Percentiles rank a stretch among this genome's conserved stretches.
Conservation (phyloP, 2,329 filamentous ascomycete genomes). For the Colletotrichum sp. region DNA sequence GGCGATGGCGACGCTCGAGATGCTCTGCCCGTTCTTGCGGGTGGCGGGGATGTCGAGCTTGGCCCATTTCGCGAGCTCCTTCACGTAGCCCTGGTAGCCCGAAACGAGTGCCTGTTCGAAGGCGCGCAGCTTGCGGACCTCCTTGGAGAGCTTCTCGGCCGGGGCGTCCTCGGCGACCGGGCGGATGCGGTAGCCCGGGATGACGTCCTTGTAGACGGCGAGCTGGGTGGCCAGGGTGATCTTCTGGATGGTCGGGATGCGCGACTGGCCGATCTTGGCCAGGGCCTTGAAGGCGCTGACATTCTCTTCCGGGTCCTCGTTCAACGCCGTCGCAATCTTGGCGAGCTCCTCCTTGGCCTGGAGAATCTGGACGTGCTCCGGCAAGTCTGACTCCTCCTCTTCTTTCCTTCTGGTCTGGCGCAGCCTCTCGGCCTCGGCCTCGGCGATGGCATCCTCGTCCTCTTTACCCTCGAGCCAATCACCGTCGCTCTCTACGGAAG, state of each 20-base stretch:
- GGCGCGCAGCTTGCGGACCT: slow-evolving; percentile 79
- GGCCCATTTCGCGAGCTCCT: slow-evolving; percentile 72
- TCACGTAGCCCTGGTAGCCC: slow-evolving; percentile 85
- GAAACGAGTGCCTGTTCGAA: slow-evolving; percentile 89
- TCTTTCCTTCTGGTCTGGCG: slow-evolving; percentile 47
- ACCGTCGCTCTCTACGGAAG: slow-evolving; percentile 61
- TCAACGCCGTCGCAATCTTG: slow-evolving; percentile 78
- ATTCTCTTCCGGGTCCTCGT: slow-evolving; percentile 93
- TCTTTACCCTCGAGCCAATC: slow-evolving; percentile 69
- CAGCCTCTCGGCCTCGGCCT: slow-evolving; percentile 35
- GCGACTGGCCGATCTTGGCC: slow-evolving; percentile 73
- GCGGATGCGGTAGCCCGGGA: slow-evolving; percentile 94
- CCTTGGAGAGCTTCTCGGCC: slow-evolving; percentile 85
- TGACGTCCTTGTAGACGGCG: slow-evolving; percentile 92
- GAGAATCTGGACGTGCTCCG: slow-evolving; percentile 79
- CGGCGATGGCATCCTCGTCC: slow-evolving; percentile 60
- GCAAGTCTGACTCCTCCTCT: slow-evolving; percentile 64
- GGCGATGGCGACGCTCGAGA: slow-evolving; percentile 79
- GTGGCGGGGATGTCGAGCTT: slow-evolving; percentile 54
- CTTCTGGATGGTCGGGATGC: slow-evolving; percentile 79
- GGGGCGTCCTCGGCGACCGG: slow-evolving; percentile 77
- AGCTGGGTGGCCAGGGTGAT: slow-evolving; percentile 86
- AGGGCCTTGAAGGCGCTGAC: slow-evolving; percentile 79
- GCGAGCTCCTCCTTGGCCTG: slow-evolving; percentile 93
- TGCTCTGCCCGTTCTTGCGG: slow-evolving; percentile 45